Evolutionary conservation across 306 rosid species (phyloP).

Genomic region (Senna tora): DNA sequence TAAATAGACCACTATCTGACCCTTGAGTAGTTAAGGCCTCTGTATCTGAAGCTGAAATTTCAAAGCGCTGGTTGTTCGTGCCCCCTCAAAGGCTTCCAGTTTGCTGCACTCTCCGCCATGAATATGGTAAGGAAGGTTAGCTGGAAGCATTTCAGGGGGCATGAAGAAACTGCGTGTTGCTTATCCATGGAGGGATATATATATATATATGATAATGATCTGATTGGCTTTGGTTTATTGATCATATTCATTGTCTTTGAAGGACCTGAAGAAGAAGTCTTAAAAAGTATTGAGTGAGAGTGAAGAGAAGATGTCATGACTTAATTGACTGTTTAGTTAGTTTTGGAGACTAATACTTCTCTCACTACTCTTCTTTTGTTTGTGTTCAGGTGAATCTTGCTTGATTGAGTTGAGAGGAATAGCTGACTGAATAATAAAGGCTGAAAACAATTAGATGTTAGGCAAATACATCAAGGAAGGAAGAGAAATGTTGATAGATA

Average conservation of each 20-base stretch:
- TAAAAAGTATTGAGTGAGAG: neutral
- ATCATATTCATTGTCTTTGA: too few species aligned
- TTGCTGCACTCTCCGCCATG: neutral
- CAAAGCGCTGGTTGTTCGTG: conserved; percentile 44
- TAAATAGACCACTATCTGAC: neutral
- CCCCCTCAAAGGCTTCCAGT: conserved; percentile 57
- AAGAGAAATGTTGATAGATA: neutral
- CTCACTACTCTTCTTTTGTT: neutral
- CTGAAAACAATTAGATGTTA: too few species aligned
- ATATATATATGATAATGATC: too few species aligned
- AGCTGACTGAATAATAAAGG: too few species aligned
- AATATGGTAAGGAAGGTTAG: conserved; percentile 9
- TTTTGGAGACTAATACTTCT: neutral
- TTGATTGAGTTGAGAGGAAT: neutral
- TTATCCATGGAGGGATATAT: neutral
- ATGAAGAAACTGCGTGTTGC: conserved; percentile 42
- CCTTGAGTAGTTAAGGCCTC: neutral
- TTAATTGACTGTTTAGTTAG: neutral
- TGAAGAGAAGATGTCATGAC: neutral
- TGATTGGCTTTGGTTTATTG: too few species aligned
- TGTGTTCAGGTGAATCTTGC: neutral
- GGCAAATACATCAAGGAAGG: too few species aligned
- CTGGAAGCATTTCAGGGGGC: conserved; percentile 37
- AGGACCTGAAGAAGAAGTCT: neutral
- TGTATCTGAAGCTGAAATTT: neutral